Evolutionary conservation across 768 basidiomycete species (phyloP).

Genomic region (Mycena rosella): DNA sequence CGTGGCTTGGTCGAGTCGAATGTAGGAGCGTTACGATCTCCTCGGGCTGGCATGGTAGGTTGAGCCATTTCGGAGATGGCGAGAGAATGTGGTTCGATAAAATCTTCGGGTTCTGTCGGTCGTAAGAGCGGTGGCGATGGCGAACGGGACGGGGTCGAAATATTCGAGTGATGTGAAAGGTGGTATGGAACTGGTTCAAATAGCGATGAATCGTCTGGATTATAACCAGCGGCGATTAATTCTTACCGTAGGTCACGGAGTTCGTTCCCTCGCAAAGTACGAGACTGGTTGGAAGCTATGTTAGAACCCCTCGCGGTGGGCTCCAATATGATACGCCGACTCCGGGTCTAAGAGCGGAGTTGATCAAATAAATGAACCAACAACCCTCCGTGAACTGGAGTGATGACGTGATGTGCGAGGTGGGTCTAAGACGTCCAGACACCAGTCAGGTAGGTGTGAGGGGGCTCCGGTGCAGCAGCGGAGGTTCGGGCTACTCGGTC

Average conservation of each 20-base stretch:
- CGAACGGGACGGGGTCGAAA: background rate
- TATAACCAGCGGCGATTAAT: too few species aligned
- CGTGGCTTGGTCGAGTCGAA: conserved; percentile 15
- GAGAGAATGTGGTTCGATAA: background rate
- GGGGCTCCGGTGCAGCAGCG: too few species aligned
- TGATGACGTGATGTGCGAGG: too few species aligned
- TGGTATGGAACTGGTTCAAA: background rate
- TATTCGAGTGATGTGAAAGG: background rate
- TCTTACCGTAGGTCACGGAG: too few species aligned
- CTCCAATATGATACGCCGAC: conserved; percentile 25
- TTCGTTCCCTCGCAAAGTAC: background rate
- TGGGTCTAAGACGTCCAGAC: too few species aligned
- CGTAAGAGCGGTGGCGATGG: background rate
- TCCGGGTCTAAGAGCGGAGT: conserved; percentile 12
- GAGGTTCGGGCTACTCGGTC: too few species aligned
- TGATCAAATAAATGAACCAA: too few species aligned
- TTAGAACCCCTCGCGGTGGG: conserved; percentile 31
- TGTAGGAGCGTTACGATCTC: conserved; percentile 8
- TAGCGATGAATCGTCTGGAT: too few species aligned
- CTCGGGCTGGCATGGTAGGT: conserved; percentile 7
- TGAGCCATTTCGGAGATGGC: background rate
- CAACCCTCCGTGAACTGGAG: too few species aligned
- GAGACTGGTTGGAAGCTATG: conserved; percentile 20
- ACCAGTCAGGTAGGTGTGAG: too few species aligned
- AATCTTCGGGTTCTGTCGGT: too few species aligned